Base-by-base conservation (phyloP, 176 grass and related monocot genomes). In the Urochloa ruziziensis region DNA sequence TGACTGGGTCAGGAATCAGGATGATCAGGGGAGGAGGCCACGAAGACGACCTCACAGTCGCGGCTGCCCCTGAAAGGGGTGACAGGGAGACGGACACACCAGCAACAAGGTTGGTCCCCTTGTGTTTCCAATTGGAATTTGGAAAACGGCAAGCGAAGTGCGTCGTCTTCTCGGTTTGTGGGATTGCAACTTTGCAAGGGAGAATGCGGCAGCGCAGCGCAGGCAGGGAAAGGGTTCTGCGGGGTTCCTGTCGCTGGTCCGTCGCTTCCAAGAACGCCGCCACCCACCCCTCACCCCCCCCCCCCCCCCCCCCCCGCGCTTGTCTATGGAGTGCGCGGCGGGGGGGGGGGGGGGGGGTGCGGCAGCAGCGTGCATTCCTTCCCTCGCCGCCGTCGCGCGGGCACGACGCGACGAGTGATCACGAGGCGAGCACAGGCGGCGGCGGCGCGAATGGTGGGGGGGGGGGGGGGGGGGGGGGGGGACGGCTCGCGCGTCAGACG, bases 381-480 rank as follows among this genome's bases (percentile, higher is more conserved):
- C 53, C 52, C 37, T 82, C 80, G 30, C 80, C 67, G 28, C n/a
- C 67, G 53, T 33, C 18, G 29, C 77, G 40, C 43, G 63, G 76
- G 76, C 29, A 1, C 27, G 37, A 29, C 28, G 29, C 42, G 62
- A 23, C 7, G 16, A 46, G 16, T 1, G 48, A 17, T 19, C 19
- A 10, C 52, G 71, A 11, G 24, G 25, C 7, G 27, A 14, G 3
- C 43, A 12, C 39, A 10, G 24, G 7, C 2, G 15, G 42, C 68
- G 4, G 23, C n/a, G 13, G n/a, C 16, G n/a, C n/a, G n/a, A n/a
- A n/a, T n/a, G 40, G 39, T 9, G 39, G 37, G 6, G 37, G 37
- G 6, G 37, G 9, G 10, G 24, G 56, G 24, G 75, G 56, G 24
- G 75, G 15, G 52, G n/a, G 21, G 52, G 11, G 56, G 28, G 10